Conservation (phyloP, 164 flowering plant species). For the Chimonanthus praecox region DNA sequence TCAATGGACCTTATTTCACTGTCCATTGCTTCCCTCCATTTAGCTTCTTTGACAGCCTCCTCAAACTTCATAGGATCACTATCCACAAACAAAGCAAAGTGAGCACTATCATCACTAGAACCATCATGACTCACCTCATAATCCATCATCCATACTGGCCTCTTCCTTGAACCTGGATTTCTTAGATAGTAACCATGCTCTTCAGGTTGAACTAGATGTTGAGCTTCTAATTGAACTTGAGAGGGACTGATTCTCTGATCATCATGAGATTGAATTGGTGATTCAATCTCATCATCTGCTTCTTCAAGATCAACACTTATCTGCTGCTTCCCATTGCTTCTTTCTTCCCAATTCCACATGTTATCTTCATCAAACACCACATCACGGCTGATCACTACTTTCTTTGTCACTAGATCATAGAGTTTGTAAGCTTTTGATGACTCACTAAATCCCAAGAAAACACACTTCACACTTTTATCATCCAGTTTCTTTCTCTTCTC, state of each 20-base stretch:
- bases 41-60: not conserved
- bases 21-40: not conserved
- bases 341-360: not conserved
- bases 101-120: not conserved
- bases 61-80: not conserved
- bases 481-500: too few species aligned
- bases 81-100: not conserved
- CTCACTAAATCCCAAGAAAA: conserved; percentile 3
- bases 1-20: not conserved
- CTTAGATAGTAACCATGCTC: not conserved
- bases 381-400: not conserved
- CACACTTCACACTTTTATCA: not conserved
- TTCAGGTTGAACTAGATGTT: not conserved
- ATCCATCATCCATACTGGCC: not conserved
- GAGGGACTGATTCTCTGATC: too few species aligned
- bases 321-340: not conserved
- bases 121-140: not conserved
- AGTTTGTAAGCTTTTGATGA: conserved; percentile 3
- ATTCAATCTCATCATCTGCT: not conserved
- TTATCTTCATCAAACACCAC: conserved; percentile 8
- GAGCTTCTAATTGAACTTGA: not conserved
- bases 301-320: not conserved
- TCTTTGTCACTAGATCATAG: not conserved
- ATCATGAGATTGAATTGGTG: not conserved
- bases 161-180: not conserved